Evolutionary conservation across 1,284 basidiomycete species (phyloP), one percentile per base, ranked within the genome.

Genomic region (Exsudoporus floridanus): DNA sequence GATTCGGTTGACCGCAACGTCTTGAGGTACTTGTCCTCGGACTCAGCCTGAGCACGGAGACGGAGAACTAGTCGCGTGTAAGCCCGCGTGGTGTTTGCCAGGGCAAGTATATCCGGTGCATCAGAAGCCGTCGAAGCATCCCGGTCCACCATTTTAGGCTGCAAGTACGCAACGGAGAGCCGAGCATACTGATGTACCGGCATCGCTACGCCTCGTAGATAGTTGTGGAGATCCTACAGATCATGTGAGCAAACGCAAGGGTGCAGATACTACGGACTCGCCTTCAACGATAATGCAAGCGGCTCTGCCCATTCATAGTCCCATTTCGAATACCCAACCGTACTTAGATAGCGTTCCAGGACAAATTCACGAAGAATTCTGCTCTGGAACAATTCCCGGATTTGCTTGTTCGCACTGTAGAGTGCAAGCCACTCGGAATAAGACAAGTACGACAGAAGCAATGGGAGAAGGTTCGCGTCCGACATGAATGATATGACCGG

Each of bases 1-100:
- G 45, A 28, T 33, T 56, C 58, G 12, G 46, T 39, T n/a, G 54
- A 30, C 1, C 50, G 52, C 30, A 60, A 28, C 21, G 58, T 63
- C 28, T 61, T 62, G 38, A 67, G 48, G 49, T 64, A 59, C 51
- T 60, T 69, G 23, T 68, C 69, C 40, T 76, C 76, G 0, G 74
- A 74, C 48, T 91, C 90, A 0, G 86, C 88, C 58, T 91, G 89
- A 0, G 81, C 81, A 10, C 89, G 79, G 30, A 91, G 73, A 16
- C 89, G 81, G 18, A 92, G 72, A 0, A 92, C 81, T 3, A 92
- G 80, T 18, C 87, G 80, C 2, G 84, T 86, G 65, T 88, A 92
- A 1, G 88, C 81, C 4, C 88, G 77, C 14, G 83, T 78, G 0
- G 81, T 79, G 8, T 78, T 77, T 9, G 82, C 78, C 18, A 89